These are phyloP conservation scores for Galerina sulciceps DNA, from an alignment of 768 basidiomycete species.

Conservation along the genomic window DNA sequence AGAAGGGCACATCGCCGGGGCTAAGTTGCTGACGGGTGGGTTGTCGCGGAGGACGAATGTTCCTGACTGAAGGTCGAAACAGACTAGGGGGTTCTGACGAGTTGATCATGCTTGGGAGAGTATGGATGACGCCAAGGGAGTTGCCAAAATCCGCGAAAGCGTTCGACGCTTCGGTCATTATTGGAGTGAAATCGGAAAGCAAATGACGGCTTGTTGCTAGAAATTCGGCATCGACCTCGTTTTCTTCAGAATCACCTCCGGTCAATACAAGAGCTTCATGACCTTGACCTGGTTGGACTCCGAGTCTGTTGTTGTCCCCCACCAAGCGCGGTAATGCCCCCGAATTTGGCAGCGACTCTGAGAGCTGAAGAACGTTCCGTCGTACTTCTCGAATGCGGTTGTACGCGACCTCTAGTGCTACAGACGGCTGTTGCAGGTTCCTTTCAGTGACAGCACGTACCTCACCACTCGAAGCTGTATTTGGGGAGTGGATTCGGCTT, in stretches of 20 bases:
- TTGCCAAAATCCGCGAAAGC: neutral
- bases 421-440: constrained; percentile 51
- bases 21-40: constrained; percentile 11
- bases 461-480: neutral
- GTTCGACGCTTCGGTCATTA: neutral
- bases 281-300: constrained; percentile 45
- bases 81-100: neutral
- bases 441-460: constrained; percentile 20
- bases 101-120: neutral
- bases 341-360: constrained; percentile 34
- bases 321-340: constrained; percentile 11
- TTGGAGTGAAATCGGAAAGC: neutral
- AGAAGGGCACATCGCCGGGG: constrained; percentile 5
- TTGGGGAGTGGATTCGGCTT: neutral
- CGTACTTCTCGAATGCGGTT: constrained; percentile 59
- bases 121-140: neutral
- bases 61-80: neutral
- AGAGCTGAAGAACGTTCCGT: constrained; percentile 49
- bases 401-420: constrained; percentile 58
- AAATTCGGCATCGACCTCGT: neutral
- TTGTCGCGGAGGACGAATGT: constrained; percentile 17
- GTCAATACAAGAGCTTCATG: constrained; percentile 42
- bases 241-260: constrained; percentile 11
- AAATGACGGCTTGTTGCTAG: neutral
- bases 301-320: constrained; percentile 19